Evolutionary conservation across 2,329 filamentous ascomycete genomes (phyloP), one percentile per base, ranked within the genome.

Genomic region (Cladorrhinum sp.): DNA sequence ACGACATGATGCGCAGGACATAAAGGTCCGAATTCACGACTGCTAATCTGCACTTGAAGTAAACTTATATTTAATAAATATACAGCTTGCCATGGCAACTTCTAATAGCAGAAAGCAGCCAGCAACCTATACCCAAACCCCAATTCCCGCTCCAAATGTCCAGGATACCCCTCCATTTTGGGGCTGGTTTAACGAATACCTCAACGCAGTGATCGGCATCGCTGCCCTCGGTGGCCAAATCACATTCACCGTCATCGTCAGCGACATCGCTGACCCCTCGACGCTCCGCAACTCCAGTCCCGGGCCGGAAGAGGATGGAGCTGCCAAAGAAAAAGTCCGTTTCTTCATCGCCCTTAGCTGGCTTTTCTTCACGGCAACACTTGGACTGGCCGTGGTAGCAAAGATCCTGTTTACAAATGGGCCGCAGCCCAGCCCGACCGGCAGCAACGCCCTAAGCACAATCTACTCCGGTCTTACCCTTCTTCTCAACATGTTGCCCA

Each of bases 211-310:
- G n/a, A 33, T 55, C 20, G 52, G 52, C 28, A 55, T 36, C 28
- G 52, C 52, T 12, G 28, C 26, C 6, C 52, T 55, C 52, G 52
- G 52, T 18, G 24, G 24, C 12, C 52, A 55, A 28, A 55, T 55
- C 26, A 55, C 52, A 26, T 55, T 55, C 28, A 55, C 52, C 24
- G 52, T 55, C 24, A 30, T 55, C 16, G 52, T 55, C n/a, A 33
- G 16, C 5, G 52, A 55, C n/a, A 55, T 55, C 12, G 24, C 28
- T 28, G 52, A 55, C 20, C 52, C 52, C 6, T 16, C 24, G 24
- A 18, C 52, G 16, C n/a, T 55, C 52, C 9, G 24, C 26, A 20
- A 36, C 14, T 18, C 52, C 52, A 10, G 28, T 23, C 16, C 36
- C 36, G 26, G 26, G 10, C 26, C 26, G 10, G 26, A 30, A 30